Conservation (phyloP, 129 eudicot species). For the Artemisia argyi region DNA sequence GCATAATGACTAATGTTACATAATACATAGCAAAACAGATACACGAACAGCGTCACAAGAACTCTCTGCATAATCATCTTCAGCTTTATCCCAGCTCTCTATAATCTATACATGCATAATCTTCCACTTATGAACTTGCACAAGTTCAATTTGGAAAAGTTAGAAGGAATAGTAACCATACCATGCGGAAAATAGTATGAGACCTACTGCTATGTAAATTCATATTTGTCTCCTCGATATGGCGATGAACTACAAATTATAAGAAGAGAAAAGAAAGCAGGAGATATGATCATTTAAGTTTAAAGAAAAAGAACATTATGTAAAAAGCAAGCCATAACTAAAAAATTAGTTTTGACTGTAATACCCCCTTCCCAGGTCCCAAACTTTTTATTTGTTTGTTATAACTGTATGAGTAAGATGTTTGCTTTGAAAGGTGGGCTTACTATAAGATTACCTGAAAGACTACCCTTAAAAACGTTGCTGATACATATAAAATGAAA, state of each 20-base stretch:
- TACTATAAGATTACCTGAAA: background rate
- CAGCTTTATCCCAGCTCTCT: constrained; percentile 89
- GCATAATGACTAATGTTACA: constrained; percentile 11
- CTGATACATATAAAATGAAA: background rate
- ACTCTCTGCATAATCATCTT: constrained; percentile 56
- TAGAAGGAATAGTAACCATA: constrained; percentile 29
- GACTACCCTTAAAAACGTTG: background rate
- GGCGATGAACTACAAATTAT: constrained; percentile 77
- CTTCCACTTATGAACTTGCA: constrained; percentile 9
- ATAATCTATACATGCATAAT: constrained; percentile 58
- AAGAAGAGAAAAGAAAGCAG: background rate
- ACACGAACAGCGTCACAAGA: constrained; percentile 99
- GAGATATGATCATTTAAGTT: background rate
- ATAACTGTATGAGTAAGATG: background rate
- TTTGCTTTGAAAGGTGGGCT: background rate
- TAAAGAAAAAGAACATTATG: constrained; percentile 6
- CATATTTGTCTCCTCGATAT: constrained; percentile 98
- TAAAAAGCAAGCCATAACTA: background rate
- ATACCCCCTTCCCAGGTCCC: background rate
- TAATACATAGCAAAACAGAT: constrained; percentile 73
- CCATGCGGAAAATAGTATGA: constrained; percentile 98
- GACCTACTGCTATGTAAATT: constrained; percentile 91
- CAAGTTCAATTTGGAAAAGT: background rate
- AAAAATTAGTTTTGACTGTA: background rate
- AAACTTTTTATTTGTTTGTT: background rate